These are phyloP conservation scores for Nothophytophthora sp. DNA, from an alignment of 352 stramenopile genomes.

Conservation along the genomic window DNA sequence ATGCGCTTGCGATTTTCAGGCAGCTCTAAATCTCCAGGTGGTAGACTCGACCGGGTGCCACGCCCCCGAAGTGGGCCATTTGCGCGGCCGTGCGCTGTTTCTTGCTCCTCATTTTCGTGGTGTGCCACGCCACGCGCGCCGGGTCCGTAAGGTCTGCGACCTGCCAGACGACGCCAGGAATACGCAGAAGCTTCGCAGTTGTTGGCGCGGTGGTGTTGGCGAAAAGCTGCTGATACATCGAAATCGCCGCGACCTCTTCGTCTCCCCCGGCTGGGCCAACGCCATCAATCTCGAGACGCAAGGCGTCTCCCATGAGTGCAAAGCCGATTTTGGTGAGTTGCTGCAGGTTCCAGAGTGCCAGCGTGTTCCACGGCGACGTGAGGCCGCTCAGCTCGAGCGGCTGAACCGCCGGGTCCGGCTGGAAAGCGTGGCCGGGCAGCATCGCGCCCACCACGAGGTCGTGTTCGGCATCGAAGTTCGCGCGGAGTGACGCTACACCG, in stretches of 20 bases:
- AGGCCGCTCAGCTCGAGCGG: conserved; percentile 70
- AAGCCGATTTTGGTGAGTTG: conserved; percentile 92
- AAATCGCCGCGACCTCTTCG: conserved; percentile 94
- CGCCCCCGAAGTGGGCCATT: conserved; percentile 44
- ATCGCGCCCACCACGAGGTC: conserved; percentile 90
- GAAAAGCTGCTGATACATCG: conserved; percentile 87
- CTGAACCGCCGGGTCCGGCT: conserved; percentile 26
- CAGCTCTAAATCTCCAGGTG: conserved; percentile 31
- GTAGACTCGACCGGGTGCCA: conserved; percentile 37
- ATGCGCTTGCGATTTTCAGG: too few species aligned
- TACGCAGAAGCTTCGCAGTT: conserved; percentile 77
- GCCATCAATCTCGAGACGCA: conserved; percentile 36
- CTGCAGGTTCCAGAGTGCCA: conserved; percentile 93
- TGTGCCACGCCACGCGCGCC: conserved; percentile 87
- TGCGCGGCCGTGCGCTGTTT: conserved; percentile 76
- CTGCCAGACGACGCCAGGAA: conserved; percentile 77
- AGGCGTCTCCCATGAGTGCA: conserved; percentile 81
- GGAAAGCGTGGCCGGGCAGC: conserved; percentile 76
- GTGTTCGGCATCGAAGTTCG: conserved; percentile 54
- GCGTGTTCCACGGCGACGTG: conserved; percentile 95
- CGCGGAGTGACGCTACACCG: conserved; percentile 57
- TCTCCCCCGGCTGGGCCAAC: conserved; percentile 62
- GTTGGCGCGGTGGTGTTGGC: conserved; percentile 22
- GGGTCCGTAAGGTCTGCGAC: conserved; percentile 63
- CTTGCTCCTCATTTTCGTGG: conserved; percentile 95